phyloP scores from a whole-genome alignment of 164 flowering plant species.

The Akebia trifoliata region DNA sequence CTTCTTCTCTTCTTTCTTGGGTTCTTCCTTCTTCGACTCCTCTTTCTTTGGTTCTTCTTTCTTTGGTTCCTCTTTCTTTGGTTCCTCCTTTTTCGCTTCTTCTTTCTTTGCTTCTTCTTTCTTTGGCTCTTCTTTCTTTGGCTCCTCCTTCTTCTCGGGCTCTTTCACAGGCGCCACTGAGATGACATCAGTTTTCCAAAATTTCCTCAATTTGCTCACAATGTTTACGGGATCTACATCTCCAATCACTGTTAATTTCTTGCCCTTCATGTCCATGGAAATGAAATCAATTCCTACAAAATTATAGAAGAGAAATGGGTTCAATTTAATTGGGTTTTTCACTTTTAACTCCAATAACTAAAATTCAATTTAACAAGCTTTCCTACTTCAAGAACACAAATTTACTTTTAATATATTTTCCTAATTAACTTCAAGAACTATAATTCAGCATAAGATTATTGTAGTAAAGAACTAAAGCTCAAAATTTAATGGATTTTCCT shows the following conservation, averaged over 20 bases:
- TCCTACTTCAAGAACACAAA: no score
- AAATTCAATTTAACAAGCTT: not conserved
- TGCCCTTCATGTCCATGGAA: constrained; percentile 70
- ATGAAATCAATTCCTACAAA: constrained; percentile 71
- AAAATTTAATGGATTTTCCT: no score
- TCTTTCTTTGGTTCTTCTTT: constrained; percentile 22
- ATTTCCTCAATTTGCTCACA: constrained; percentile 45
- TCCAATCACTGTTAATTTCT: constrained; percentile 69
- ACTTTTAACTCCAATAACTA: not conserved
- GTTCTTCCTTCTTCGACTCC: constrained; percentile 22
- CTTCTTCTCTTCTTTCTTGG: constrained; percentile 15
- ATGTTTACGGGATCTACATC: constrained; percentile 61
- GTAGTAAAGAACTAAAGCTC: no score
- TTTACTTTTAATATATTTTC: no score
- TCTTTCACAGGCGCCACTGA: constrained; percentile 58
- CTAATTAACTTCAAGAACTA: no score
- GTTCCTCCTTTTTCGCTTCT: constrained; percentile 21
- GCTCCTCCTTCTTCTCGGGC: constrained; percentile 42
- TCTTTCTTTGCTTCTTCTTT: constrained; percentile 19
- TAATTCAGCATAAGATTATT: no score
- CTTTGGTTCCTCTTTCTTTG: constrained; percentile 20
- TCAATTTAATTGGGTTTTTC: not conserved
- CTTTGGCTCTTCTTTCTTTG: constrained; percentile 20
- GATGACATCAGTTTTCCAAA: constrained; percentile 43
- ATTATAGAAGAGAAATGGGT: not conserved